Evolutionary conservation across 306 rosid genomes (phyloP).

Genomic region (Cyamopsis tetragonoloba): DNA sequence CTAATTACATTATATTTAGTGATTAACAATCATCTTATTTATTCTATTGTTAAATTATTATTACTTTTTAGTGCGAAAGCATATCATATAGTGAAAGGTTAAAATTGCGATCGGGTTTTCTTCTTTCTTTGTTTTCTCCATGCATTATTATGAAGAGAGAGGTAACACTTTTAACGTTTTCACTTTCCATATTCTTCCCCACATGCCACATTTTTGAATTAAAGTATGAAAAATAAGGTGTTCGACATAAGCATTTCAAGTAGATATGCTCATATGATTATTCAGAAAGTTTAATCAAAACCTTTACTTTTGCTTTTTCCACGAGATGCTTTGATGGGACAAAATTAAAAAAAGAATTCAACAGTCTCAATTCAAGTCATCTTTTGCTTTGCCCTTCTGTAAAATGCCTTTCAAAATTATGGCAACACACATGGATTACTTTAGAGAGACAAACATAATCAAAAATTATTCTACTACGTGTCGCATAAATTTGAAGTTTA

Average conservation of each 20-base stretch:
- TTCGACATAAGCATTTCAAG: not conserved
- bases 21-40: too few species aligned
- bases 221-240: conserved; percentile 29
- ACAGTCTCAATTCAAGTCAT: not conserved
- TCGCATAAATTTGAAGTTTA: conserved; percentile 14
- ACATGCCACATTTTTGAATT: conserved; percentile 31
- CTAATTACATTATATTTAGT: too few species aligned
- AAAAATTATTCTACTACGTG: not conserved
- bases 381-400: not conserved
- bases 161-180: conserved; percentile 23
- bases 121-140: conserved; percentile 9
- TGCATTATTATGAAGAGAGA: conserved; percentile 23
- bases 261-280: conserved; percentile 12
- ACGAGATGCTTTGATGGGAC: conserved; percentile 21
- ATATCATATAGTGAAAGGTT: too few species aligned
- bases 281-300: conserved; percentile 24
- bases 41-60: too few species aligned
- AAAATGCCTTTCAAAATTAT: conserved; percentile 2
- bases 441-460: not conserved
- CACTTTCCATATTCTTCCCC: conserved; percentile 12
- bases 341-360: conserved; percentile 16
- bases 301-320: conserved; percentile 27
- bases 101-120: not conserved
- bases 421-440: not conserved
- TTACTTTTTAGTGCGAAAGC: too few species aligned